These are phyloP conservation scores for Pythium plurisporium DNA, from an alignment of 352 stramenopile genomes.

Conservation along the genomic window DNA sequence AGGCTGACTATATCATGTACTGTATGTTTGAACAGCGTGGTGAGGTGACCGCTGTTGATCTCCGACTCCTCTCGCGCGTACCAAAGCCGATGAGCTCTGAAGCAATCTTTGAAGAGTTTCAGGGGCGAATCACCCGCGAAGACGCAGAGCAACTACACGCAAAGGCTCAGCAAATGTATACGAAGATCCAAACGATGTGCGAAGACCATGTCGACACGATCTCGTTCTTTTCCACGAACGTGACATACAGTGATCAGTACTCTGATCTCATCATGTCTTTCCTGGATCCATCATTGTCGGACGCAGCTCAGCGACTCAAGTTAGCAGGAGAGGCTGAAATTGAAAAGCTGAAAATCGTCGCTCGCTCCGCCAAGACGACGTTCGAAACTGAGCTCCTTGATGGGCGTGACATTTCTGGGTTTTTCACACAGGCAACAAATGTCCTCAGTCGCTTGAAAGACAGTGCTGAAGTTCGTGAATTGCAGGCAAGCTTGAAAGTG, in stretches of 20 bases:
- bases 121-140: conserved; percentile 55
- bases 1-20: neutral
- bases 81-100: conserved; percentile 65
- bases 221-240: conserved; percentile 73
- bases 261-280: conserved; percentile 44
- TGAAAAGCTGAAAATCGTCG: conserved; percentile 48
- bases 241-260: conserved; percentile 66
- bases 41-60: conserved; percentile 57
- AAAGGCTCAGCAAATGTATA: conserved; percentile 52
- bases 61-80: conserved; percentile 59
- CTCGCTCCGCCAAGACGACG: conserved; percentile 44
- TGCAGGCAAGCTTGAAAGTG: conserved; percentile 38
- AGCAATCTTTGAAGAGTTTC: conserved; percentile 60
- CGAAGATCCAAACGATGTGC: conserved; percentile 53
- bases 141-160: conserved; percentile 49
- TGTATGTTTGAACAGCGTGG: conserved; percentile 19
- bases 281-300: conserved; percentile 58
- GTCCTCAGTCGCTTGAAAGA: conserved; percentile 63
- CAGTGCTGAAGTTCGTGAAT: conserved; percentile 47
- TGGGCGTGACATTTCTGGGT: conserved; percentile 52
- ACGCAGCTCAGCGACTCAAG: conserved; percentile 51
- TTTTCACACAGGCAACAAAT: conserved; percentile 53
- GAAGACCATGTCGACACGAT: conserved; percentile 68
- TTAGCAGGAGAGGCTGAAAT: conserved; percentile 45
- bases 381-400: conserved; percentile 66